A percentile compares a stretch with the other conserved stretches of the same genome.
These are phyloP conservation scores for Amoebophrya sp. DNA, from an alignment of 169 alveolate genomes.

Conservation along the genomic window DNA sequence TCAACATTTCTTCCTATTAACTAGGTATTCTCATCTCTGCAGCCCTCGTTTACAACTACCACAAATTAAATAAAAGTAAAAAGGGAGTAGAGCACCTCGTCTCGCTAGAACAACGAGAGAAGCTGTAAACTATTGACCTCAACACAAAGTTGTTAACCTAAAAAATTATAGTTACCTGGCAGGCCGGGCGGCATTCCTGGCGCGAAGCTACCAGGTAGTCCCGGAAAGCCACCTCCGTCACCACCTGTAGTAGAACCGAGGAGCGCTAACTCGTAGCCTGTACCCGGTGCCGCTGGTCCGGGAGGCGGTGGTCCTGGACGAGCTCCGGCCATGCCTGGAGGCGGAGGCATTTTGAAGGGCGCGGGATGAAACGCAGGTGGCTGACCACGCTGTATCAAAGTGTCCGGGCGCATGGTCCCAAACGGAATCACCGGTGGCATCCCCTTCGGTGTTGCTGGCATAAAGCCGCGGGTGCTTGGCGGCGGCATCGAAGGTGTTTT, in stretches of 20 bases:
- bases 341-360: constrained; percentile 2
- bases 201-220: too few relatives aligned
- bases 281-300: not conserved
- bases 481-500: not conserved
- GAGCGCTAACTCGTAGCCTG: not conserved
- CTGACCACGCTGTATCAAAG: not conserved
- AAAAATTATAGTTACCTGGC: too few relatives aligned
- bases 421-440: not conserved
- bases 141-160: too few relatives aligned
- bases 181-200: constrained; percentile 15
- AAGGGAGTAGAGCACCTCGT: too few relatives aligned
- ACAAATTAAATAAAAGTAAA: too few relatives aligned
- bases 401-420: not conserved
- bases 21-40: too few relatives aligned
- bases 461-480: not conserved
- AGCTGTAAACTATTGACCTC: too few relatives aligned
- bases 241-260: too few relatives aligned
- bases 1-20: too few relatives aligned
- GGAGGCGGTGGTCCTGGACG: constrained; percentile 24
- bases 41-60: too few relatives aligned
- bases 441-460: not conserved
- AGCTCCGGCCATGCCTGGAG: constrained; percentile 16
- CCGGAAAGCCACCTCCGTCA: too few relatives aligned
- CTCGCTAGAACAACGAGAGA: too few relatives aligned
- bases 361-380: constrained; percentile 27